Evolutionary conservation across 2,329 filamentous ascomycete genomes (phyloP).

Genomic region (Scedosporium dehoogii): DNA sequence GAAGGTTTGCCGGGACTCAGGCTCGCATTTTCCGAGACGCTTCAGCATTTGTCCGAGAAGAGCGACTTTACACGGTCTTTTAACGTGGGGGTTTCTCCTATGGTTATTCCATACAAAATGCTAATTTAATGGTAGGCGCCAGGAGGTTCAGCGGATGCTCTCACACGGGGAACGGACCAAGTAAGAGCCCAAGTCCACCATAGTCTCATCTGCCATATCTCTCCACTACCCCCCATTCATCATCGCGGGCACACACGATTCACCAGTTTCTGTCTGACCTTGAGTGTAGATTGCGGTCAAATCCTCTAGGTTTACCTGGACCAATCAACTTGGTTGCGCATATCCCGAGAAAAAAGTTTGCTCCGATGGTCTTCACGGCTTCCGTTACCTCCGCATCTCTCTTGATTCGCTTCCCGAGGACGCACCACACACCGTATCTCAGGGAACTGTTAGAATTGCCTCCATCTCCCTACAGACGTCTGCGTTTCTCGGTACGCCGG

Average conservation of each 20-base stretch:
- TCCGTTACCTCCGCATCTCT: conserved; percentile 39
- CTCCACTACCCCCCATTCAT: no score
- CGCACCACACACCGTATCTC: conserved; percentile 30
- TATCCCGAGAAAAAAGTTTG: conserved; percentile 30
- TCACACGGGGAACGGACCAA: conserved; percentile 38
- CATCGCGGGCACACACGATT: no score
- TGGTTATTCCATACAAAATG: not conserved
- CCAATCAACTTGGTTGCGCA: conserved; percentile 31
- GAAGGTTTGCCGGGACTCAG: conserved; percentile 27
- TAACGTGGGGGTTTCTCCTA: conserved; percentile 19
- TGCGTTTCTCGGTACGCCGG: conserved; percentile 34
- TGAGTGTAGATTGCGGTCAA: conserved; percentile 31
- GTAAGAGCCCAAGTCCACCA: conserved; percentile 14
- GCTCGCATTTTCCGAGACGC: conserved; percentile 38
- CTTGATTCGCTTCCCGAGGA: conserved; percentile 33
- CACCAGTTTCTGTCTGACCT: no score
- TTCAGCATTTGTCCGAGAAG: conserved; percentile 30
- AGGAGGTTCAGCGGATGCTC: conserved; percentile 12
- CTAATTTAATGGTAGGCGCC: not conserved
- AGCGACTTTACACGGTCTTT: conserved; percentile 40
- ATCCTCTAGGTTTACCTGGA: conserved; percentile 32
- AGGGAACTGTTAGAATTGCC: conserved; percentile 32
- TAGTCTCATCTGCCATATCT: not conserved
- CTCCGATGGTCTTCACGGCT: conserved; percentile 41
- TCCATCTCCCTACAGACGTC: conserved; percentile 31